Percentiles rank a stretch among this genome's conserved stretches.
phyloP scores from a whole-genome alignment of 2,329 filamentous ascomycete species.

The Colletotrichum musicola region DNA sequence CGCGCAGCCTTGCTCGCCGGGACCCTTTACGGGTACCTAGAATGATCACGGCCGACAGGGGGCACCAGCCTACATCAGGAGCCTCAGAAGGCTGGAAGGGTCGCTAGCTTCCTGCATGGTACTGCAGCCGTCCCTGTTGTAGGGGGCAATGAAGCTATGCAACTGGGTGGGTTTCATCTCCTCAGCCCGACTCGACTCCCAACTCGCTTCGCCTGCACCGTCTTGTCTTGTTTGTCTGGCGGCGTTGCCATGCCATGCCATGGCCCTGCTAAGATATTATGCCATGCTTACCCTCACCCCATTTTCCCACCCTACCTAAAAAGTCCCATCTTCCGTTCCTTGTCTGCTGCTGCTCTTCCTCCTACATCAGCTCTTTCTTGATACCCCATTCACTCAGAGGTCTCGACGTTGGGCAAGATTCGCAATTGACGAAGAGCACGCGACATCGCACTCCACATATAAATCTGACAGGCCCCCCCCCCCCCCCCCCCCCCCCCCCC shows the following conservation, averaged over 20 bases:
- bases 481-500: no score
- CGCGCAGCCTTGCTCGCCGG: conserved; percentile 11
- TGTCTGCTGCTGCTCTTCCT: conserved; percentile 1
- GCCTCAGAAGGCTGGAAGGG: conserved; percentile 1
- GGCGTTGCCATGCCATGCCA: neutral
- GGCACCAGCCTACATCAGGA: neutral
- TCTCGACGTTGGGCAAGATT: neutral
- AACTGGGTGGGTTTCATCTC: conserved; percentile 36
- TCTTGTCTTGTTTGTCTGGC: neutral
- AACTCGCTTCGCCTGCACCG: conserved; percentile 20
- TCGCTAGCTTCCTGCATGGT: conserved; percentile 22
- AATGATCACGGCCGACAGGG: conserved; percentile 21
- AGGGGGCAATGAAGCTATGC: conserved; percentile 24
- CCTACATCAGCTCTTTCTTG: neutral
- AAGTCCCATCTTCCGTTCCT: conserved; percentile 8
- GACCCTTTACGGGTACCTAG: conserved; percentile 18
- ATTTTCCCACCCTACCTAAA: neutral
- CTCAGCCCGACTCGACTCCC: conserved; percentile 35
- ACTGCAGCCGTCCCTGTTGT: conserved; percentile 19
- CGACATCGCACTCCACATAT: conserved; percentile 9
- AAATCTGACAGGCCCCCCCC: conserved; percentile 28
- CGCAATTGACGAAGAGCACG: conserved; percentile 19
- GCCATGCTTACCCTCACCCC: neutral
- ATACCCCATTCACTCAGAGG: neutral
- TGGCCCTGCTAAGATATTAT: no score